phyloP scores from a whole-genome alignment of 306 rosid genomes.

The Lathyrus sativus region DNA sequence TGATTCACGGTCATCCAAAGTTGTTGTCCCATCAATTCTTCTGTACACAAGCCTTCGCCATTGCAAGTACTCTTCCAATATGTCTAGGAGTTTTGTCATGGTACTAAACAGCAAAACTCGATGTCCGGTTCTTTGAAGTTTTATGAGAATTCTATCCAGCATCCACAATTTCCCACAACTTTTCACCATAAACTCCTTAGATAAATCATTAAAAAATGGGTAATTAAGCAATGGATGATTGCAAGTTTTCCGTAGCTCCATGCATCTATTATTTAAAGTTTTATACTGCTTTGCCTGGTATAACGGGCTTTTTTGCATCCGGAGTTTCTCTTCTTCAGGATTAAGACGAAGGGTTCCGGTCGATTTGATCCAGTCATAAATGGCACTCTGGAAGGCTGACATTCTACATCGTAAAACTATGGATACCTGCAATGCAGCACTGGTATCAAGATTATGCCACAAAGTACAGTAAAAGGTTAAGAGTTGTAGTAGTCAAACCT shows the following conservation, averaged over 20 bases:
- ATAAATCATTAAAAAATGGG: constrained; percentile 63
- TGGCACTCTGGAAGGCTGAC: constrained; percentile 93
- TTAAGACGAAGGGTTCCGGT: constrained; percentile 97
- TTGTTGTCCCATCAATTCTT: constrained; percentile 97
- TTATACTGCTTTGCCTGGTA: constrained; percentile 79
- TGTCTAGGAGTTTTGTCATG: constrained; percentile 94
- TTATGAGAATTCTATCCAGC: constrained; percentile 86
- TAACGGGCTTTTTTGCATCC: constrained; percentile 67
- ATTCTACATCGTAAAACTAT: constrained; percentile 81
- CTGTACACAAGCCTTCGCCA: constrained; percentile 82
- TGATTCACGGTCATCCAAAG: constrained; percentile 95
- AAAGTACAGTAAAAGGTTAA: constrained; percentile 18
- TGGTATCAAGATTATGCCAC: constrained; percentile 37
- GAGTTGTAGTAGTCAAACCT: constrained; percentile 58
- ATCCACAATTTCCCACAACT: constrained; percentile 98
- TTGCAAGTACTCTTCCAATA: constrained; percentile 92
- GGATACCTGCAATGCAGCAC: constrained; percentile 74
- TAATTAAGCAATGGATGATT: constrained; percentile 94
- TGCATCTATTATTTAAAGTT: constrained; percentile 91
- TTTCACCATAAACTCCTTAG: constrained; percentile 72
- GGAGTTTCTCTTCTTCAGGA: constrained; percentile 81
- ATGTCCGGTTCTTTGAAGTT: constrained; percentile 94
- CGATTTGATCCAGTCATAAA: constrained; percentile 93
- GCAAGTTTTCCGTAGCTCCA: constrained; percentile 97
- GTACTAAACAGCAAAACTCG: constrained; percentile 96